Base-by-base conservation (phyloP, 2,329 filamentous ascomycete species). In the Raffaelea ambrosiae region DNA sequence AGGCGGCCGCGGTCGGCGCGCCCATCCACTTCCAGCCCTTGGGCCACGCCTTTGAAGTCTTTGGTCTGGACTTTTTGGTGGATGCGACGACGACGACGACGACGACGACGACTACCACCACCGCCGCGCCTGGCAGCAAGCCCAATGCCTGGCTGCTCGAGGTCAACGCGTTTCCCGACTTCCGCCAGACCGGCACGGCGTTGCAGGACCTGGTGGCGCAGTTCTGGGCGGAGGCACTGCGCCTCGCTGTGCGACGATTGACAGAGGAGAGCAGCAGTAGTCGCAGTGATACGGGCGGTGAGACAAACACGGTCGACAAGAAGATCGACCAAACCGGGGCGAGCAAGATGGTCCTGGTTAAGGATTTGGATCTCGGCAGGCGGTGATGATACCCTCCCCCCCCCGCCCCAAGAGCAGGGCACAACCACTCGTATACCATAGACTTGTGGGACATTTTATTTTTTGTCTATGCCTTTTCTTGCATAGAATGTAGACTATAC, bases 91-190 rank as follows among this genome's bases (percentile, higher is more conserved):
- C 19, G 63, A 9, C 26, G 3, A 18, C 13, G 14, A 18, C 42
- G 2, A 19, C 16, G 19, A 83, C 80, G 0, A 72, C 59, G 3
- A 7, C 26, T 29, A 13, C 13, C 26, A 13, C 7, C 26, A 13
- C 7, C 26, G 7, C 26, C 26, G 13, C 7, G 26, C 26, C 26
- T 29, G 26, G 7, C 26, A 7, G 7, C 26, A 7, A 29, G 26
- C 26, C 26, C 26, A 29, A 7, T 7, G 77, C 81, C 3, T 96
- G 83, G 81, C 63, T 98, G 59, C 69, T 98, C 48, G 93, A 98
- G 69, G 79, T 95, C 29, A 98, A 98, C 69, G 88, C 91, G 0
- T 98, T 95, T 66, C 93, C 93, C 10, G 93, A 98, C 68, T 97
- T 97, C 61, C 82, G 78, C 60, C 91, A 97, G 77, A 95, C 89